These are phyloP conservation scores for Favolaschia claudopus DNA, from an alignment of 768 basidiomycete species.

Conservation along the genomic window DNA sequence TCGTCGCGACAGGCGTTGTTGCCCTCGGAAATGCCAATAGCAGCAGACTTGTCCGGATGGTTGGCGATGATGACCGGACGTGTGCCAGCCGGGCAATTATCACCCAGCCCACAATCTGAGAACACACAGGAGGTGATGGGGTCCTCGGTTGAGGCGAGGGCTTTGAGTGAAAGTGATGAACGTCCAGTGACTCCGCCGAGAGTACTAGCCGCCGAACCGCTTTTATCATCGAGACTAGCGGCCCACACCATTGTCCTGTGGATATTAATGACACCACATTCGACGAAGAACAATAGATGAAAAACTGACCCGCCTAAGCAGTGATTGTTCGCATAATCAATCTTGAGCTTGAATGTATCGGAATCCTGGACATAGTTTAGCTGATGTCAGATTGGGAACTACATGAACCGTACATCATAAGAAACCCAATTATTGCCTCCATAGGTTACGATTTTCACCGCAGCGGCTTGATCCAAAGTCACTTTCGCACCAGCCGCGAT, in stretches of 20 bases:
- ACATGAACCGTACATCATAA: conserved; percentile 20
- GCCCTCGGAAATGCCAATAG: background rate
- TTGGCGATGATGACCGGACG: background rate
- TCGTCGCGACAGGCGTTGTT: background rate
- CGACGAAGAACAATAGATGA: background rate
- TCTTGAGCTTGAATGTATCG: background rate
- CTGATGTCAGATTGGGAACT: conserved; percentile 12
- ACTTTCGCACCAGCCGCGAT: conserved; percentile 8
- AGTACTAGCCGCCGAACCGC: background rate
- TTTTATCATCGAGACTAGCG: background rate
- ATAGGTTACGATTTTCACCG: conserved; percentile 23
- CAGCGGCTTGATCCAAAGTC: conserved; percentile 15
- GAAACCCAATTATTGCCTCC: conserved; percentile 29
- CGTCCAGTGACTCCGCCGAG: background rate
- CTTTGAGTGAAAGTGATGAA: background rate
- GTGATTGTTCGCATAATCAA: background rate
- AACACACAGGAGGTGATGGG: background rate
- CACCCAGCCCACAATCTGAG: background rate
- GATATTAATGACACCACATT: background rate
- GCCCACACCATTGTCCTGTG: background rate
- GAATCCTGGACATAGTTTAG: background rate
- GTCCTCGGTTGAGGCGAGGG: background rate
- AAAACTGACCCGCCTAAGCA: background rate
- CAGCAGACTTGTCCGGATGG: background rate
- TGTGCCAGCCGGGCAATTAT: background rate